Evolutionary conservation across 106 monocot genomes (phyloP), one percentile per base, ranked within the genome.

Genomic region (Dactylorhiza incarnata): DNA sequence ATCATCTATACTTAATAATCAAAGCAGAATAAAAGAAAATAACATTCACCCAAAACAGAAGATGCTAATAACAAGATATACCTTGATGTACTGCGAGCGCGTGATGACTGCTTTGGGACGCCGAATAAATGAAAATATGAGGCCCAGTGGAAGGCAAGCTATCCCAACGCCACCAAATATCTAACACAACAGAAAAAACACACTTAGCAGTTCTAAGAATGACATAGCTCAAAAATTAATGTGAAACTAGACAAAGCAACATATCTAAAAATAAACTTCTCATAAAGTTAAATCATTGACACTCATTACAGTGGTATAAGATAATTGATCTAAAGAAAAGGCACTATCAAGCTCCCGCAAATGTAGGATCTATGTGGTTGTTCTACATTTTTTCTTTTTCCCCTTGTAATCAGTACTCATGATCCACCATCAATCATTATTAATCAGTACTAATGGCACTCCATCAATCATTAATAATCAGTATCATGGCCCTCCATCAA

Each of bases 1-100:
- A 20, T 24, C 13, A 19, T 24, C 43, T 12, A 61, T 20, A 58
- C 23, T 26, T 63, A 48, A 62, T 52, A 47, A 20, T 61, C 9
- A 29, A 25, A 71, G 13, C 50, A 43, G 14, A 78, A 75, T 5
- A 17, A 1, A 72, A 44, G 26, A 61, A 76, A 43, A 17, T 29
- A 48, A 55, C 7, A 29, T 10, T 13, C 13, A 48, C 55, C 13
- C 17, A 72, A 72, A 59, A 15, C 6, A 78, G 29, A 26, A 23
- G 23, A 49, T 43, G 12, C 3, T 25, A 37, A 12, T 48, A 22
- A 73, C 14, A 79, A 8, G 4, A 70, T 68, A 53, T 13, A 99
- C 94, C 97, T 99, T 99, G 26, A 99, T 99, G 82, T 99, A 99
- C 63, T 99, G 97, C 44, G 96, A 94, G 9, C 94, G 97, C 74